Conservation (phyloP, 495 filamentous ascomycete genomes). For the Penicillium longicatenatum region DNA sequence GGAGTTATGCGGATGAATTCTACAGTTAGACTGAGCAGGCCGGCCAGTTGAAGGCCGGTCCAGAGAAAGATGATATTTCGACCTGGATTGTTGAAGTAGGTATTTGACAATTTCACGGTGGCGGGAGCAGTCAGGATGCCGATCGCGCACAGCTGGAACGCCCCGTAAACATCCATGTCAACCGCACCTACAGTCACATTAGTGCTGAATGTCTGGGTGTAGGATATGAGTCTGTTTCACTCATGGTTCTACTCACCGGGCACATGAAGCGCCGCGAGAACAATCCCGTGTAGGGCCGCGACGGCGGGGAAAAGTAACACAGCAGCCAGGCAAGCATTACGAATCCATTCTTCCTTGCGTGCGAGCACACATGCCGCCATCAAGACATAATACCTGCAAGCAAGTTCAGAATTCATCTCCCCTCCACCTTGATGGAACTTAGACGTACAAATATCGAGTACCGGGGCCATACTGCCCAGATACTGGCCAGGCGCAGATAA, state of each 20-base stretch:
- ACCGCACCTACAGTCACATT: constrained; percentile 44
- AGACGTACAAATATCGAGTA: constrained; percentile 53
- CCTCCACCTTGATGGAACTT: constrained; percentile 1
- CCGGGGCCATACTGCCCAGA: constrained; percentile 63
- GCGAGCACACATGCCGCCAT: constrained; percentile 60
- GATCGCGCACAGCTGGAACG: constrained; percentile 63
- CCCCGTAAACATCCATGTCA: constrained; percentile 66
- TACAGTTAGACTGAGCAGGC: constrained; percentile 57
- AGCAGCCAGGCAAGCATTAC: constrained; percentile 60
- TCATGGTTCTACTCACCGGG: constrained; percentile 48
- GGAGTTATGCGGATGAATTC: constrained; percentile 57
- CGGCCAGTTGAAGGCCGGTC: constrained; percentile 57
- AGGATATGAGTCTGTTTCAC: neutral
- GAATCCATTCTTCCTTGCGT: constrained; percentile 57
- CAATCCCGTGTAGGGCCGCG: constrained; percentile 60
- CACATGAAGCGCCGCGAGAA: constrained; percentile 54
- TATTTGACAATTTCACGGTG: constrained; percentile 55
- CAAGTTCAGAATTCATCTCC: constrained; percentile 14
- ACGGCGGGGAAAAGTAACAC: constrained; percentile 62
- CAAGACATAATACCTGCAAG: constrained; percentile 57
- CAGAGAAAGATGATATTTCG: constrained; percentile 64
- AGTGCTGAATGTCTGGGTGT: neutral
- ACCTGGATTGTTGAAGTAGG: constrained; percentile 61
- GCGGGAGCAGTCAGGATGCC: constrained; percentile 60
- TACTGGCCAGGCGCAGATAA: constrained; percentile 62